Conservation (phyloP, 208 protist genomes). For the Lotmaria passim region DNA sequence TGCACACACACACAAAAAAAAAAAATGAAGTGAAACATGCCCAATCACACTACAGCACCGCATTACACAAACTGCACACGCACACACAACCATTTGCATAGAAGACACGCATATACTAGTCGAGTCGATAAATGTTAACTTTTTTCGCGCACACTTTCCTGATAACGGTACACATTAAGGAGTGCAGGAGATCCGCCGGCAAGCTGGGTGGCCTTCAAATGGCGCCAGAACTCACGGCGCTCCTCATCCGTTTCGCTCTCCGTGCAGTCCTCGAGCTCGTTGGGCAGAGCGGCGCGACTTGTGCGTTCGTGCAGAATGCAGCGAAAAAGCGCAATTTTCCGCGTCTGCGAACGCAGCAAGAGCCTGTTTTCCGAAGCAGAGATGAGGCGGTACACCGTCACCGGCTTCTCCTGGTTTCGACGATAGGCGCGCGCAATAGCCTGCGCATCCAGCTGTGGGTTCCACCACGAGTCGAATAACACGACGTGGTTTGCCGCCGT, state of each 20-base stretch:
- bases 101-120: too few species aligned
- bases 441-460: slow-evolving; percentile 98
- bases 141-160: slow-evolving; percentile 42
- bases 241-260: slow-evolving; percentile 61
- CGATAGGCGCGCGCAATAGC: slow-evolving; percentile 96
- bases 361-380: slow-evolving; percentile 59
- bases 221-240: slow-evolving; percentile 55
- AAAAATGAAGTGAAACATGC: too few species aligned
- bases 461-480: slow-evolving; percentile 99
- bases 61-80: not conserved
- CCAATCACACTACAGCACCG: too few species aligned
- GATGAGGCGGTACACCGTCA: slow-evolving; percentile 97
- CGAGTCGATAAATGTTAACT: not conserved
- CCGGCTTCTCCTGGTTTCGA: slow-evolving; percentile 96
- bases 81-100: not conserved
- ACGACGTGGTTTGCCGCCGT: slow-evolving; percentile 98
- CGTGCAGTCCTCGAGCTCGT: slow-evolving; percentile 67
- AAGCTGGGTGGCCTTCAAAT: slow-evolving; percentile 50
- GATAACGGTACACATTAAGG: slow-evolving; percentile 59
- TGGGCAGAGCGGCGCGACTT: slow-evolving; percentile 44
- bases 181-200: slow-evolving; percentile 53
- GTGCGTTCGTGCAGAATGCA: slow-evolving; percentile 80
- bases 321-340: slow-evolving; percentile 80
- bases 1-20: too few species aligned
- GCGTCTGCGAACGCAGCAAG: slow-evolving; percentile 64